Evolutionary conservation across 257 asterid genomes (phyloP), one percentile per base, ranked within the genome.

Genomic region (Capsicum pubescens): DNA sequence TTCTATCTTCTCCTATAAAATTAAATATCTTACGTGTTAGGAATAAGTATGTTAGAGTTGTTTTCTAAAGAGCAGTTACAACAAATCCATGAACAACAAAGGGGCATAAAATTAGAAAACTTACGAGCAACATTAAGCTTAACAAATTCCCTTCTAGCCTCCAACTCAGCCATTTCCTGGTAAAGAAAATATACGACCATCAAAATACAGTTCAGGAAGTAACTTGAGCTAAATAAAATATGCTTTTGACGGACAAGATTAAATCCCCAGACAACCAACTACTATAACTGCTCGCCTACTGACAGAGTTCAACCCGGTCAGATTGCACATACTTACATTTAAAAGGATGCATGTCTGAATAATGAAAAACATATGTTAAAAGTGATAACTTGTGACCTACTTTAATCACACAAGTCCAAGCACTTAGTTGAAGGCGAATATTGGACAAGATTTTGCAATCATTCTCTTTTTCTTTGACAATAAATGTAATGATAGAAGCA

Each of bases 161-260:
- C 99, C 61, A 97, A 88, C 88, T 91, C 95, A 84, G 92, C 93
- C 94, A 95, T 87, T 93, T 97, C 99, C 99, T 96, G 92, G 59
- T 35, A 88, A 76, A 78, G 61, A 79, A 90, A 85, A 86, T 82
- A 82, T 44, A 36, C 36, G 72, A 19, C 46, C 82, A 32, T 77
- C 82, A 77, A 77, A 21, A 54, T 0, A 76, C 12, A 54, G 64
- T 77, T 26, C 82, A 8, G 26, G 50, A 54, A 54, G 15, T 8
- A 17, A 26, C 26, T 54, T 77, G 2, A 26, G 64, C 82, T 54
- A 26, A 52, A 77, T 12, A 13, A 21, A 63, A 66, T 26, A 35
- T 12, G 72, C 19, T 12, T 26, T 66, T 66, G 48, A 66, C 8
- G 72, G 72, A 21, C 72, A 66, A 66, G 48, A 35, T 13, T 19